Evolutionary conservation across 116 monocot genomes (phyloP), one percentile per base, ranked within the genome.

Genomic region (Zostera marina): DNA sequence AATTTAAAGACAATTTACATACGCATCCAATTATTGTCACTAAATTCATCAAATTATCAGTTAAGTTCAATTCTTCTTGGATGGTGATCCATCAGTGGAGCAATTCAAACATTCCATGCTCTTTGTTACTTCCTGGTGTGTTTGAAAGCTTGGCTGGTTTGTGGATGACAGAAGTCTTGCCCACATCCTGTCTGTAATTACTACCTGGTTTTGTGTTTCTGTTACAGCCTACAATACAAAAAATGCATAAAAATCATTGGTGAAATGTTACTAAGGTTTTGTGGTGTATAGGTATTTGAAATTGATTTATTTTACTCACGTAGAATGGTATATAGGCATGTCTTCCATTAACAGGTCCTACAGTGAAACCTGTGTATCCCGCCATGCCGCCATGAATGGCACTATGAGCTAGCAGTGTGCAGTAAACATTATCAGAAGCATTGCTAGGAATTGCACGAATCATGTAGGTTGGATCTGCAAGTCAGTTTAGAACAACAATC

Each of bases 131-230:
- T 63, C 70, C 44, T 79, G 48, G 1, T 69, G 64, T 61, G 64
- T 74, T 0, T 84, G 72, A 47, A 94, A 78, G 43, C 73, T 73
- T 15, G 77, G 77, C 44, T 77, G 77, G 63, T 77, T 73, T n/a
- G 77, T 77, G 22, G 77, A 77, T 9, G 70, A 74, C 40, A 78
- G 53, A 15, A 78, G 53, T 59, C 78, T 65, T 12, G 74, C 78
- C 78, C 74, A 78, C 77, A 77, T 77, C 52, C 77, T 69, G 65
- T 77, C 77, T 5, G 77, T 77, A 60, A 70, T 73, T 11, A 70
- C 62, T 16, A 79, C 79, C 66, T 62, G 74, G 41, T 79, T 74
- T 42, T 55, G 74, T 48, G 47, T 67, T 59, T 67, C 63, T 8
- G 79, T 79, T 10, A 79, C 45, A 42, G 74, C 74, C 79, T 79